Evolutionary conservation across 352 stramenopile species (phyloP).

Genomic region (Phytophthora hybrid): DNA sequence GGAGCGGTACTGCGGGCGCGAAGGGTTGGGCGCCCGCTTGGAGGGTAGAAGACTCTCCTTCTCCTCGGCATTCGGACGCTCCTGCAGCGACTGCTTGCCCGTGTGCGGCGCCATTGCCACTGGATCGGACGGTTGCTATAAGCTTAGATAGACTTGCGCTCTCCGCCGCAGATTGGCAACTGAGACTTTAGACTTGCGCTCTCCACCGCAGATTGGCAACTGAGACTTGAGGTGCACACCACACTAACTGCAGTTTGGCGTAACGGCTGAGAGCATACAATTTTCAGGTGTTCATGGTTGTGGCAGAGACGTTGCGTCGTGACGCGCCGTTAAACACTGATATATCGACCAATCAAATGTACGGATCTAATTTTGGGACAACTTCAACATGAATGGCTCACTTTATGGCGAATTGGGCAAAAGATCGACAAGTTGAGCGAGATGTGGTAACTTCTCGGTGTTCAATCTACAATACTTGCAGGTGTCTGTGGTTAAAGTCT

Average conservation of each 20-base stretch:
- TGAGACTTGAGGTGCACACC: neutral
- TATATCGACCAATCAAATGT: neutral
- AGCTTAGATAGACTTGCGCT: constrained; percentile 9
- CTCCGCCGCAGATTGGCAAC: constrained; percentile 14
- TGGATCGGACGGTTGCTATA: neutral
- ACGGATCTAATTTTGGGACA: neutral
- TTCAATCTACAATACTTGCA: no score
- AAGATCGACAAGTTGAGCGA: no score
- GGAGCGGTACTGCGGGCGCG: constrained; percentile 51
- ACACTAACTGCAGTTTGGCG: neutral
- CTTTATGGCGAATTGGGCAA: no score
- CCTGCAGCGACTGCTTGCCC: constrained; percentile 21
- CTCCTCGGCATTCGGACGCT: constrained; percentile 16
- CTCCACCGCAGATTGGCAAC: constrained; percentile 14
- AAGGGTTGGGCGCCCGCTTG: constrained; percentile 12
- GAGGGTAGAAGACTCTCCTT: constrained; percentile 33
- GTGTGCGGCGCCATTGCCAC: constrained; percentile 36
- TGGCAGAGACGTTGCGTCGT: neutral
- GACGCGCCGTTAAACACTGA: neutral
- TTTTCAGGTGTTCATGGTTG: neutral
- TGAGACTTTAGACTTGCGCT: constrained; percentile 15
- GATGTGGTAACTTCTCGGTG: no score
- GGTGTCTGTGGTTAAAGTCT: no score
- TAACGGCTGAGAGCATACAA: constrained; percentile 3
- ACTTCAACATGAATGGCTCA: neutral